Percentiles rank a stretch among this genome's conserved stretches.
Evolutionary conservation across 305 asterid genomes (phyloP).

Genomic region (Fraxinus paxiana): DNA sequence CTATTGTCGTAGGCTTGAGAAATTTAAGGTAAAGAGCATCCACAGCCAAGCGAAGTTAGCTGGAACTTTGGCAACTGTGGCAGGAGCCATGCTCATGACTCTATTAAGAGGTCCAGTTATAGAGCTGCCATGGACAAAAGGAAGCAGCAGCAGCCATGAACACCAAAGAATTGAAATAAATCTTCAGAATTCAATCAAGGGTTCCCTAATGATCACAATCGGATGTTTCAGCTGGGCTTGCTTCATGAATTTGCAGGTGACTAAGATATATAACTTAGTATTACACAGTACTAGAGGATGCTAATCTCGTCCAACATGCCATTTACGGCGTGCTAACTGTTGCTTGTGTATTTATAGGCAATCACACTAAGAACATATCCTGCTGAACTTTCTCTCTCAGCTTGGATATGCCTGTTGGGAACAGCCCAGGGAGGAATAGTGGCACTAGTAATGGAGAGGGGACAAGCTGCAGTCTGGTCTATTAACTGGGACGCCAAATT

Average conservation of each 20-base stretch:
- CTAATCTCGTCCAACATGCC: not conserved
- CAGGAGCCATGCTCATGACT: slow-evolving; percentile 42
- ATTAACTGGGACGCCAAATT: slow-evolving; percentile 47
- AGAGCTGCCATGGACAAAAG: slow-evolving; percentile 28
- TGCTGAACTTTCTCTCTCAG: slow-evolving; percentile 52
- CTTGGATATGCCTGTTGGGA: slow-evolving; percentile 55
- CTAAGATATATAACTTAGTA: not conserved
- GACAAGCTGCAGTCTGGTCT: slow-evolving; percentile 45
- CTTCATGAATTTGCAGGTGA: slow-evolving; percentile 54
- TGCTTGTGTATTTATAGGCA: slow-evolving; percentile 29
- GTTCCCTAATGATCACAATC: slow-evolving; percentile 44
- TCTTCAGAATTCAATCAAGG: slow-evolving; percentile 23
- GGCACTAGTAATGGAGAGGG: slow-evolving; percentile 49
- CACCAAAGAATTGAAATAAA: not conserved
- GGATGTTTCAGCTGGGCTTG: slow-evolving; percentile 52
- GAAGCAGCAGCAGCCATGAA: not conserved
- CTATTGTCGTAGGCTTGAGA: slow-evolving; percentile 31
- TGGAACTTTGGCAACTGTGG: slow-evolving; percentile 36
- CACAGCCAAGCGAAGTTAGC: slow-evolving; percentile 34
- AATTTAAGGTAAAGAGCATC: slow-evolving; percentile 29
- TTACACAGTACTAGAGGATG: not conserved
- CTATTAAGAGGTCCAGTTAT: slow-evolving; percentile 30
- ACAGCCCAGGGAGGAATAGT: slow-evolving; percentile 45
- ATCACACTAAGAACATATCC: slow-evolving; percentile 46
- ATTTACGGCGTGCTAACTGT: not conserved